Conservation (phyloP, 768 basidiomycete genomes). For the Chiua virens region DNA sequence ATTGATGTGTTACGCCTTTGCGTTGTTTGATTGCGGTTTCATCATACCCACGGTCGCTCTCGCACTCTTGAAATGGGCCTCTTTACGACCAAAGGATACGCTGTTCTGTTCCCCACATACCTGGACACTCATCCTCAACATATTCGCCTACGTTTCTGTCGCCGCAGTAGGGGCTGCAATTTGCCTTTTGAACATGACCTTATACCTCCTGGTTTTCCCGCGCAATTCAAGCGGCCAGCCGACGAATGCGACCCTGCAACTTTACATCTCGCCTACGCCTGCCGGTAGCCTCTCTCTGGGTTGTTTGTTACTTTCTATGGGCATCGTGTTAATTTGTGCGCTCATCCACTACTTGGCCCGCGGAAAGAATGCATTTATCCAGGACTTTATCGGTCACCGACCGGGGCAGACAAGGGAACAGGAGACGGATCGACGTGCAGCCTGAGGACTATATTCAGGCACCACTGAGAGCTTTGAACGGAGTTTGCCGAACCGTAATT, state of each 20-base stretch:
- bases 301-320: not conserved
- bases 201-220: not conserved
- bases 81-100: conserved; percentile 16
- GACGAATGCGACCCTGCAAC: not conserved
- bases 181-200: conserved; percentile 5
- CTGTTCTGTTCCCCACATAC: conserved; percentile 25
- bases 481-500: no score
- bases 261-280: conserved; percentile 1
- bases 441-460: no score
- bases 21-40: conserved; percentile 26
- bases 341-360: not conserved
- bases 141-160: conserved; percentile 5
- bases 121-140: conserved; percentile 20
- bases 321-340: not conserved
- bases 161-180: conserved; percentile 4
- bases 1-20: conserved; percentile 30
- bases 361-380: not conserved
- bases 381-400: not conserved
- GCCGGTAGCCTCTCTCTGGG: conserved; percentile 2
- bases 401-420: no score
- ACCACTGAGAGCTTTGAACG: no score
- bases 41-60: conserved; percentile 23
- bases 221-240: not conserved
- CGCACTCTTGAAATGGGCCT: conserved; percentile 17
- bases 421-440: no score